phyloP scores from a whole-genome alignment of 1,139 yeast species.

The Yamadazyma conglobata region DNA sequence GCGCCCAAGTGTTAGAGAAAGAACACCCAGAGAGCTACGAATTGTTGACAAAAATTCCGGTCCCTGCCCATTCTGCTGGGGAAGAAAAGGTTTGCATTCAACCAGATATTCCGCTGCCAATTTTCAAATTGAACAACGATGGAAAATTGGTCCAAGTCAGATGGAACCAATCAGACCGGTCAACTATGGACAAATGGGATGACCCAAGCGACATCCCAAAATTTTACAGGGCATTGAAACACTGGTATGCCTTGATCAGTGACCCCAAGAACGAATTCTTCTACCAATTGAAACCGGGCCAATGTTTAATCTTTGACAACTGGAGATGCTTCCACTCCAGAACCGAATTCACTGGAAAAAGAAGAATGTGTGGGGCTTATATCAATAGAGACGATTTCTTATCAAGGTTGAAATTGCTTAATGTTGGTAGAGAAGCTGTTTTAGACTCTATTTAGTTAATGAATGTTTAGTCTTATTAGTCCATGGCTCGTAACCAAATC shows the following conservation, averaged over 20 bases:
- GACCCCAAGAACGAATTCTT: conserved; percentile 52
- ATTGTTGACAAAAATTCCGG: conserved; percentile 46
- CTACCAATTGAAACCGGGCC: conserved; percentile 64
- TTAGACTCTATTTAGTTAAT: conserved; percentile 28
- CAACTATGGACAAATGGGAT: conserved; percentile 59
- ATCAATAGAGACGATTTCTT: conserved; percentile 68
- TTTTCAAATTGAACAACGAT: conserved; percentile 52
- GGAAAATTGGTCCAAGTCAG: conserved; percentile 64
- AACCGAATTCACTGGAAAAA: conserved; percentile 63
- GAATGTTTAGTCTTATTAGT: no score
- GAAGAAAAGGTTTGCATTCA: conserved; percentile 66
- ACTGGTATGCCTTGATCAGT: conserved; percentile 56
- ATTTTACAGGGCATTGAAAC: conserved; percentile 58
- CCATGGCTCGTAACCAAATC: no score
- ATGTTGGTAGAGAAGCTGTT: conserved; percentile 50
- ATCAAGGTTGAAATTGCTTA: conserved; percentile 51
- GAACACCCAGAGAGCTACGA: conserved; percentile 55
- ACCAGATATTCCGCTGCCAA: conserved; percentile 59
- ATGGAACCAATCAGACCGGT: conserved; percentile 75
- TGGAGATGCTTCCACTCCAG: conserved; percentile 78
- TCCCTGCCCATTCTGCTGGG: conserved; percentile 80
- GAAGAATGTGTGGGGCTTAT: conserved; percentile 78
- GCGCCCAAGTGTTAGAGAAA: conserved; percentile 50
- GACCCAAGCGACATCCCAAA: conserved; percentile 52
- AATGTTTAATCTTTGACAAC: conserved; percentile 67